Evolutionary conservation across 2,329 filamentous ascomycete genomes (phyloP).

Genomic region (Byssochlamys sp.): DNA sequence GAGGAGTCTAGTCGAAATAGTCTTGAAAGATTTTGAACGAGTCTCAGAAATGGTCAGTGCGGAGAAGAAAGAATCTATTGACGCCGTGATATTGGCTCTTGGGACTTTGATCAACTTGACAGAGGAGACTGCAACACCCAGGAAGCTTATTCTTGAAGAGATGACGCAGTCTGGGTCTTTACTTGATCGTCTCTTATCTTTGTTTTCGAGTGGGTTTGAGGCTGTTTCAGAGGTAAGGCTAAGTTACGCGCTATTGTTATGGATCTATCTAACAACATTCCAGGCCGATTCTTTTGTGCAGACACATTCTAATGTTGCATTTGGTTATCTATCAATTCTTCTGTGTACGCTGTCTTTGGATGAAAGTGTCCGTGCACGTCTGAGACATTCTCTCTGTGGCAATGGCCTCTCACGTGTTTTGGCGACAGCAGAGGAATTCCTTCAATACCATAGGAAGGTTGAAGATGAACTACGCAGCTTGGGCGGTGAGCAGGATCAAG

Average conservation of each 20-base stretch:
- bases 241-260: conserved; percentile 7
- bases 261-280: conserved; percentile 8
- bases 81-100: conserved; percentile 66
- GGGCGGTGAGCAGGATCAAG: conserved; percentile 37
- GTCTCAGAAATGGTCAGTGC: conserved; percentile 18
- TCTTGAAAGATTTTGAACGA: conserved; percentile 23
- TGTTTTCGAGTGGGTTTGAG: conserved; percentile 60
- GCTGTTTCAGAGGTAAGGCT: conserved; percentile 57
- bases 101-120: conserved; percentile 81
- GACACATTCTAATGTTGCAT: conserved; percentile 67
- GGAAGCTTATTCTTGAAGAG: conserved; percentile 39
- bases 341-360: conserved; percentile 70
- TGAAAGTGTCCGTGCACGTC: conserved; percentile 31
- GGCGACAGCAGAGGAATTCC: conserved; percentile 53
- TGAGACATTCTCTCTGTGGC: conserved; percentile 37
- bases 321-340: conserved; percentile 77
- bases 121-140: conserved; percentile 61
- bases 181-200: conserved; percentile 50
- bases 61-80: conserved; percentile 50
- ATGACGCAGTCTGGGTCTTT: conserved; percentile 32
- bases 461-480: conserved; percentile 38
- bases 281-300: conserved; percentile 53
- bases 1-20: conserved; percentile 25
- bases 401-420: conserved; percentile 43
- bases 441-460: conserved; percentile 50